Percentiles rank a stretch among this genome's conserved stretches.
phyloP scores from a whole-genome alignment of 192 early-diverging fungal species.

The Rhizophagus sp. region DNA sequence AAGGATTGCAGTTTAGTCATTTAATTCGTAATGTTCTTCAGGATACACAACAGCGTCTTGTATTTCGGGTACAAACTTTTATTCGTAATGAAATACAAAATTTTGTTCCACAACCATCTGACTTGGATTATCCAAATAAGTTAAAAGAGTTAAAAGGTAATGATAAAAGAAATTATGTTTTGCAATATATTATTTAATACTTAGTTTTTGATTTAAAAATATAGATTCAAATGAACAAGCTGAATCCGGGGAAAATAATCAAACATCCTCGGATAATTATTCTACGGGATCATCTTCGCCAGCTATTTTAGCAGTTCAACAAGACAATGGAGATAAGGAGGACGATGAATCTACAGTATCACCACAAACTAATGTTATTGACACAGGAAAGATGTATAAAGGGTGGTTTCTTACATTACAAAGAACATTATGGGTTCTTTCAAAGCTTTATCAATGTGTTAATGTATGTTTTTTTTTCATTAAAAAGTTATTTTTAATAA shows the following conservation, averaged over 20 bases:
- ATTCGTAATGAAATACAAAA: slow-evolving; percentile 76
- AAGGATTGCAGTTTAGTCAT: slow-evolving; percentile 61
- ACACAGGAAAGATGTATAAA: slow-evolving; percentile 38
- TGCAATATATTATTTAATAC: neutral
- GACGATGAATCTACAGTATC: slow-evolving; percentile 33
- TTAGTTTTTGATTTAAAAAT: neutral
- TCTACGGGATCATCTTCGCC: neutral
- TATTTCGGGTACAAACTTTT: slow-evolving; percentile 83
- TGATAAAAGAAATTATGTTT: too few species aligned
- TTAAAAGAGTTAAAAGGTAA: slow-evolving; percentile 29
- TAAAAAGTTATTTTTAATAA: neutral
- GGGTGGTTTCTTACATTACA: slow-evolving; percentile 86
- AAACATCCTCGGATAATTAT: neutral
- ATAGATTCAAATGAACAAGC: neutral
- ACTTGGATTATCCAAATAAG: slow-evolving; percentile 54
- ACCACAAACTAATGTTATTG: slow-evolving; percentile 34
- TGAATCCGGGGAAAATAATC: neutral
- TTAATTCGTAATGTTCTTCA: slow-evolving; percentile 81
- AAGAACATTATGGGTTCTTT: slow-evolving; percentile 76
- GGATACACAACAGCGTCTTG: slow-evolving; percentile 87
- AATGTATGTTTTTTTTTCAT: slow-evolving; percentile 47
- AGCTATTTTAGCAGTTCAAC: slow-evolving; percentile 19
- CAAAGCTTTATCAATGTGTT: slow-evolving; percentile 76
- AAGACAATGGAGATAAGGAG: slow-evolving; percentile 17
- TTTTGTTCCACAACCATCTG: slow-evolving; percentile 70